A percentile compares a stretch with the other conserved stretches of the same genome.
Conservation (phyloP, 306 rosid genomes). For the Begonia fuchsioides region DNA sequence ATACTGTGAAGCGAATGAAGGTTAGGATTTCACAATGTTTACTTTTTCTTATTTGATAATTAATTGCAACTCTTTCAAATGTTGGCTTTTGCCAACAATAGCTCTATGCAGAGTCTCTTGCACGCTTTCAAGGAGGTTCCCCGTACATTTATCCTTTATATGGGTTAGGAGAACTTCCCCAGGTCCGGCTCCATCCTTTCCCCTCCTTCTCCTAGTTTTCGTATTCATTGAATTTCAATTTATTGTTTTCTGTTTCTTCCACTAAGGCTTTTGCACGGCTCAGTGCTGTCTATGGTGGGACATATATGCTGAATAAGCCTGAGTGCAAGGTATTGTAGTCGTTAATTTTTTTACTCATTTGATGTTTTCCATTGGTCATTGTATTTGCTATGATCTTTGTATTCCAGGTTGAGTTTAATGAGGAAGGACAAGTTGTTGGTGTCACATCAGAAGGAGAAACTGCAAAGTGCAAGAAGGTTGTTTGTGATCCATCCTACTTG, state of each 20-base stretch:
- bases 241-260: not conserved
- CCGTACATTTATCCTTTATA: slow-evolving; percentile 96
- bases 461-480: slow-evolving; percentile 87
- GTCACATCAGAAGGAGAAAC: slow-evolving; percentile 99
- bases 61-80: no score
- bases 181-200: slow-evolving; percentile 31
- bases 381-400: slow-evolving; percentile 8
- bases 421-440: slow-evolving; percentile 68
- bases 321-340: slow-evolving; percentile 67
- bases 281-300: slow-evolving; percentile 98
- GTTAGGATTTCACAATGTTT: slow-evolving; percentile 14
- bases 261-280: slow-evolving; percentile 91
- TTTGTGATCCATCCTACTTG: slow-evolving; percentile 94
- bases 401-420: slow-evolving; percentile 83
- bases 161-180: slow-evolving; percentile 98
- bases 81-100: slow-evolving; percentile 12
- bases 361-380: no score
- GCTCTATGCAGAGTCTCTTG: slow-evolving; percentile 89
- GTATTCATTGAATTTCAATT: not conserved
- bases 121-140: slow-evolving; percentile 98
- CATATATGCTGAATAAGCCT: slow-evolving; percentile 93
- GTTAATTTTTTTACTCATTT: not conserved
- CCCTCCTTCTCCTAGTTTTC: slow-evolving; percentile 2
- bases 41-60: no score
- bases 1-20: slow-evolving; percentile 95